Evolutionary conservation across 1,139 yeast genomes (phyloP), one percentile per base, ranked within the genome.

Genomic region (Suhomyces yuchorum): DNA sequence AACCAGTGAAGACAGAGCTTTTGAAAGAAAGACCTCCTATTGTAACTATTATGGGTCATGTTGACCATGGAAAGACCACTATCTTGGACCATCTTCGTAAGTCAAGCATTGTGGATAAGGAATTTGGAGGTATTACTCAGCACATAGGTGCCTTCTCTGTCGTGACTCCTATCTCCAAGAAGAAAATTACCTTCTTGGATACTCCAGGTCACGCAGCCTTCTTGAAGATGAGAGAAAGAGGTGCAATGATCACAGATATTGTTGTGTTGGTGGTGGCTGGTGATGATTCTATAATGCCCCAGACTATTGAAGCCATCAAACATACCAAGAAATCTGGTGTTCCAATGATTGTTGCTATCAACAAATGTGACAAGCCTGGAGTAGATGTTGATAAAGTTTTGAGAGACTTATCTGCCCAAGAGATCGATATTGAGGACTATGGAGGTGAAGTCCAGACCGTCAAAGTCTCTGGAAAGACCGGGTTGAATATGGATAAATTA

Each of bases 191-290:
- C 0, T 92, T 93, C 56, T 75, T 93, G 53, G 99, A 93, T 66
- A 93, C 99, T 0, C 99, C 99, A 0, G 99, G 99, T 0, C 99
- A 93, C 68, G 96, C 97, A 12, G 99, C 98, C 0, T 93, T 93
- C 62, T 74, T 93, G 56, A 91, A 91, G 59, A 92, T 93, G 97
- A 81, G 99, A 56, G 96, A 93, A 69, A 78, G 99, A 57, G 99
- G 99, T 40, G 98, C 99, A 0, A 85, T 84, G 57, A 82, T 92
- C 42, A 93, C 99, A 0, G 99, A 93, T 72, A 86, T 93, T 49
- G 90, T 93, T 35, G 81, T 93, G 43, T 74, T 93, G 51, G 98
- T 93, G 8, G 97, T 93, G n/a, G 97, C 99, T 1, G 96, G 96
- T 1, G 98, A 93, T 66, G 99, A 93, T 67, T 88, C 97, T 0